phyloP scores from a whole-genome alignment of 768 basidiomycete species.

The Trametes sanguinea region DNA sequence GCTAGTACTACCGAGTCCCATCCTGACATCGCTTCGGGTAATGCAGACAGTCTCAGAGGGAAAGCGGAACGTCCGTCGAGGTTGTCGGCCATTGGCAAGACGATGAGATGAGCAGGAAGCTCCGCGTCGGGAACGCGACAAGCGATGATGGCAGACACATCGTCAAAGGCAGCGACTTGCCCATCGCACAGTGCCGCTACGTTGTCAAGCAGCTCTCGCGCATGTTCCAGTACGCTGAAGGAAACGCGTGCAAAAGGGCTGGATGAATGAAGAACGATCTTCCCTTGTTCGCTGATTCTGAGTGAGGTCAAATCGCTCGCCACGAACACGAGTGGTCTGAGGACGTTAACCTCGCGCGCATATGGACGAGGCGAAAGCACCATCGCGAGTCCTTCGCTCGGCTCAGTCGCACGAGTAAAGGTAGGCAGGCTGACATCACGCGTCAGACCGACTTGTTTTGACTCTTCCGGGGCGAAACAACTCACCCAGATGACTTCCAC shows the following conservation, averaged over 20 bases:
- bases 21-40: constrained; percentile 3
- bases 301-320: constrained; percentile 16
- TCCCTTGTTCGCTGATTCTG: constrained; percentile 14
- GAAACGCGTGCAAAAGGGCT: constrained; percentile 2
- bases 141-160: background rate
- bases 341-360: constrained; percentile 4
- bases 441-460: background rate
- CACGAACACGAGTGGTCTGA: constrained; percentile 22
- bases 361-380: constrained; percentile 22
- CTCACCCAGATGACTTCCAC: constrained; percentile 23
- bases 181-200: constrained; percentile 3
- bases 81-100: constrained; percentile 13
- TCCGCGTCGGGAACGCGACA: background rate
- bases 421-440: constrained; percentile 1
- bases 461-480: background rate
- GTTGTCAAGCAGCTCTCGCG: constrained; percentile 3
- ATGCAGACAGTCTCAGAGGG: background rate
- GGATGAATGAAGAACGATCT: constrained; percentile 7
- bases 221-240: constrained; percentile 15
- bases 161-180: background rate
- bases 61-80: constrained; percentile 3
- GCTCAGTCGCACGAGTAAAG: background rate
- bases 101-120: constrained; percentile 8
- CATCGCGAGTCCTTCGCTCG: background rate
- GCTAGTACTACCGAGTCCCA: constrained; percentile 5